Evolutionary conservation across 2,329 filamentous ascomycete species (phyloP).

Genomic region (Penicillium sp.): DNA sequence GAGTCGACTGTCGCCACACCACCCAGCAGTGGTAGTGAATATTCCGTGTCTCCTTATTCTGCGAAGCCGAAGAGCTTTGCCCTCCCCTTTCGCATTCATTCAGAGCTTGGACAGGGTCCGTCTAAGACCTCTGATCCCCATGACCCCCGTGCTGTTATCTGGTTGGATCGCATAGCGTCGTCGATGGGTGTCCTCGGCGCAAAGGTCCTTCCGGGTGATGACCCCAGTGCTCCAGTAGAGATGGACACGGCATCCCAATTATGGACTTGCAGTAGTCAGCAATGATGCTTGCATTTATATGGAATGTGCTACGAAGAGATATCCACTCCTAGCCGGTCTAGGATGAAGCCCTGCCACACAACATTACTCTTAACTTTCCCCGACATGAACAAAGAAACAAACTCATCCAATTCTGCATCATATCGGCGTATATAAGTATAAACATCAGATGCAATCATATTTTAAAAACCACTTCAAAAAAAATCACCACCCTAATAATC

Average conservation of each 20-base stretch:
- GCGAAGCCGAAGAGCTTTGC: slow-evolving; percentile 3
- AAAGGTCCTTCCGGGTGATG: slow-evolving; percentile 9
- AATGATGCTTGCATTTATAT: background rate
- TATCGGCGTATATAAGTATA: background rate
- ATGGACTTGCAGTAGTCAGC: background rate
- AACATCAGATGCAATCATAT: background rate
- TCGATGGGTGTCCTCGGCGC: slow-evolving; percentile 28
- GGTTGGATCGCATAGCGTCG: slow-evolving; percentile 27
- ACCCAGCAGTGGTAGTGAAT: slow-evolving; percentile 8
- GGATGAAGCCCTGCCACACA: background rate
- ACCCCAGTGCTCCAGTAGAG: background rate
- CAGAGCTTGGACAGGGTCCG: slow-evolving; percentile 21
- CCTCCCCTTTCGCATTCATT: slow-evolving; percentile 23
- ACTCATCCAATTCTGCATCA: background rate
- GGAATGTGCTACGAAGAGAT: background rate
- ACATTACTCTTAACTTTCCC: background rate
- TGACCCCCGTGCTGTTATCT: slow-evolving; percentile 22
- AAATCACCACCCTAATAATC: slow-evolving; percentile 37
- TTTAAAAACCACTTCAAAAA: background rate
- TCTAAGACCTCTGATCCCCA: slow-evolving; percentile 16
- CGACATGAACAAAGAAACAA: background rate
- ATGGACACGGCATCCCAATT: background rate
- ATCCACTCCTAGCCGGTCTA: background rate
- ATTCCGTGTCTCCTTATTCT: slow-evolving; percentile 4
- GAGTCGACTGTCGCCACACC: slow-evolving; percentile 7